phyloP scores from a whole-genome alignment of 345 rosid genomes.

The Citropsis articulata region DNA sequence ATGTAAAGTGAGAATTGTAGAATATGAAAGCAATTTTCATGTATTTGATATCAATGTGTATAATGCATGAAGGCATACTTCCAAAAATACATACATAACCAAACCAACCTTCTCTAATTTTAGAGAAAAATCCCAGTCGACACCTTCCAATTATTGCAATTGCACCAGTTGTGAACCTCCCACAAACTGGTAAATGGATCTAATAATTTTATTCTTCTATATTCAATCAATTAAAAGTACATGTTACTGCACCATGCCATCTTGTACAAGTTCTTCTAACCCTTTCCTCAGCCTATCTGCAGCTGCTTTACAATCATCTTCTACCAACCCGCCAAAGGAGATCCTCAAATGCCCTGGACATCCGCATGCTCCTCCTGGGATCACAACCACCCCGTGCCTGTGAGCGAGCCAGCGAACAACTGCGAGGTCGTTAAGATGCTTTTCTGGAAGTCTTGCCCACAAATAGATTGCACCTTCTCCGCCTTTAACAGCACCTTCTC shows the following conservation, averaged over 20 bases:
- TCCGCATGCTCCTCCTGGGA: constrained; percentile 79
- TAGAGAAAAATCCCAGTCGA: not conserved
- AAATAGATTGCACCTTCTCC: constrained; percentile 96
- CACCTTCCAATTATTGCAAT: constrained; percentile 5
- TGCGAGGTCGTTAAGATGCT: constrained; percentile 37
- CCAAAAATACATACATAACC: not conserved
- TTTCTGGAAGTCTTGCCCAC: constrained; percentile 85
- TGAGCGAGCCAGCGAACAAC: constrained; percentile 87
- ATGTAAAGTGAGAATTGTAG: not conserved
- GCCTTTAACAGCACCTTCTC: constrained; percentile 70
- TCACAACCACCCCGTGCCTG: constrained; percentile 75
- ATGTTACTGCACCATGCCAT: constrained; percentile 45
- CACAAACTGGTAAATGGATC: constrained; percentile 11
- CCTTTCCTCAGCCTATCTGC: constrained; percentile 69
- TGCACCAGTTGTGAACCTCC: constrained; percentile 10
- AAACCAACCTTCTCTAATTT: not conserved
- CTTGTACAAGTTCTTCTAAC: constrained; percentile 58
- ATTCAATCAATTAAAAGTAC: not conserved
- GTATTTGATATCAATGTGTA: constrained; percentile 2
- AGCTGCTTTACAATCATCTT: constrained; percentile 62
- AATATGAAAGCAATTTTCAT: not conserved
- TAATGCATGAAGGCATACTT: not conserved
- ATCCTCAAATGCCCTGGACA: constrained; percentile 69
- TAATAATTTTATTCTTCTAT: not conserved
- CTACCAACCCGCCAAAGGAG: constrained; percentile 78